Evolutionary conservation across 805 yeast species (phyloP).

Genomic region (Nakazawaea wyomingensis): DNA sequence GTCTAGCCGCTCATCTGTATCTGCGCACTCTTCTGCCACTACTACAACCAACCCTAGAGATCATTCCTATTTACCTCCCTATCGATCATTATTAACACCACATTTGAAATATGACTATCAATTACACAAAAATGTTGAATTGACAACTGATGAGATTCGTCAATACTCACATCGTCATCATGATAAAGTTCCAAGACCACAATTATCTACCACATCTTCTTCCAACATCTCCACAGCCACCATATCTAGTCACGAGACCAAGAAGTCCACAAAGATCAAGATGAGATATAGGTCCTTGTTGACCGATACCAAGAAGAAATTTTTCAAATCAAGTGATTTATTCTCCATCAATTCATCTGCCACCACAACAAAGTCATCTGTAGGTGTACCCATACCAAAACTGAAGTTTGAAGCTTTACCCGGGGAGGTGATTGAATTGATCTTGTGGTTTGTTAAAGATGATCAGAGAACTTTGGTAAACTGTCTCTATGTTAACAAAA

Average conservation of each 20-base stretch:
- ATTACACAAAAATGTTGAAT: constrained; percentile 20
- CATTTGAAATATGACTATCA: constrained; percentile 45
- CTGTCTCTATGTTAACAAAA: constrained; percentile 46
- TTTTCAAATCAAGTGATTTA: constrained; percentile 35
- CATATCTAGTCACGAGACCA: not conserved
- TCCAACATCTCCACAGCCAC: constrained; percentile 9
- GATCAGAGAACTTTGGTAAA: constrained; percentile 37
- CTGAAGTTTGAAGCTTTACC: constrained; percentile 32
- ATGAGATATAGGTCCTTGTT: constrained; percentile 46
- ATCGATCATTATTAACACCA: constrained; percentile 47
- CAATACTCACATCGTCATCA: constrained; percentile 27
- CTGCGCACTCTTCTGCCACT: not conserved
- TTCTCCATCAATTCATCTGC: constrained; percentile 30
- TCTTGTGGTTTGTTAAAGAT: constrained; percentile 28
- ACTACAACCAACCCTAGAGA: not conserved
- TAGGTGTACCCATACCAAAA: not conserved
- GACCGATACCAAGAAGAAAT: constrained; percentile 25
- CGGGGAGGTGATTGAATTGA: constrained; percentile 33
- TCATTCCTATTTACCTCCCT: constrained; percentile 41
- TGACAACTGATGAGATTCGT: constrained; percentile 22
- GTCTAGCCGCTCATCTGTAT: not conserved
- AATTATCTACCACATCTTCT: constrained; percentile 13
- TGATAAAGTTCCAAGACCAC: constrained; percentile 16
- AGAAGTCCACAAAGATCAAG: constrained; percentile 21
- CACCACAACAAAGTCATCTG: constrained; percentile 5